Conservation (phyloP, 345 rosid species). For the Populus simonii region DNA sequence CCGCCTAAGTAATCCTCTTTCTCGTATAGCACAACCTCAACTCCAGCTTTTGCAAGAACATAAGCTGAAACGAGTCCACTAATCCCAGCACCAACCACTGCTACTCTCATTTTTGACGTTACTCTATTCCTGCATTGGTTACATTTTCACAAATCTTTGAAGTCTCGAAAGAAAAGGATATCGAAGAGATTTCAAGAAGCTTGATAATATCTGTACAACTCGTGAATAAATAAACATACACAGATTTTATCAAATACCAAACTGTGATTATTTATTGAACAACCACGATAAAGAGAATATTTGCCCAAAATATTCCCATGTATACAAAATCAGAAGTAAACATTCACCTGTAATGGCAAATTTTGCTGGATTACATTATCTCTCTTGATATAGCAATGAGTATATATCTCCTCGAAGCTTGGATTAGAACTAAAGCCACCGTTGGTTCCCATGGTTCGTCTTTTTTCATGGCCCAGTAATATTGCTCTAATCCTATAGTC, state of each 20-base stretch:
- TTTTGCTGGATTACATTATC: too few relatives aligned
- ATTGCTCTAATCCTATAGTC: not conserved
- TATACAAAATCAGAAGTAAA: too few relatives aligned
- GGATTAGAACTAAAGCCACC: too few relatives aligned
- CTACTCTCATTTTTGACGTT: conserved; percentile 41
- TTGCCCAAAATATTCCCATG: not conserved
- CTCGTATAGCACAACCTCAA: conserved; percentile 54
- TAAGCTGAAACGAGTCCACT: conserved; percentile 62
- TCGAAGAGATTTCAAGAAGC: not conserved
- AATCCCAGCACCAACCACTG: conserved; percentile 66
- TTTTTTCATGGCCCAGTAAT: not conserved
- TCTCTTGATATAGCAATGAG: too few relatives aligned
- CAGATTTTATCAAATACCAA: not conserved
- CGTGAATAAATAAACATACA: too few relatives aligned
- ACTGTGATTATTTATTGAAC: too few relatives aligned
- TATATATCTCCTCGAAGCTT: too few relatives aligned
- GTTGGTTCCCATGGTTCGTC: not conserved
- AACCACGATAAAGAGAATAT: not conserved
- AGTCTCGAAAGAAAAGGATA: not conserved
- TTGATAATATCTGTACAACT: too few relatives aligned
- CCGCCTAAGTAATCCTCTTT: conserved; percentile 61
- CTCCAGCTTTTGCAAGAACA: conserved; percentile 44
- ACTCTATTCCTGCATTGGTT: not conserved
- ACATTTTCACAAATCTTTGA: not conserved
- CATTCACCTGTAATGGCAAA: too few relatives aligned